phyloP scores from a whole-genome alignment of 768 basidiomycete species.

The Clavaria fumosa region DNA sequence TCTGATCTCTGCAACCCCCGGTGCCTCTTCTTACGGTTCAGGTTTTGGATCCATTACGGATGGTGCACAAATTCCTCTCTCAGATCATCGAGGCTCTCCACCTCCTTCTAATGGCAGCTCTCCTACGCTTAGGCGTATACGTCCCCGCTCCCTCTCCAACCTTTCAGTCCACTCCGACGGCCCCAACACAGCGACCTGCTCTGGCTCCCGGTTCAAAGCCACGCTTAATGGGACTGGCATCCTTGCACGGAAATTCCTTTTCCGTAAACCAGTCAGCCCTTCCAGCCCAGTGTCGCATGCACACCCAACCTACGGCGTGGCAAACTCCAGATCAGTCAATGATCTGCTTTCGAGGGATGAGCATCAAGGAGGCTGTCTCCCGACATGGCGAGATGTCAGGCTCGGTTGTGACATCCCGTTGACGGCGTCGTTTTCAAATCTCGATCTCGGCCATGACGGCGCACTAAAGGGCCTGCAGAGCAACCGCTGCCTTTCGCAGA shows the following conservation, averaged over 20 bases:
- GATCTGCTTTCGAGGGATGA: conserved; percentile 11
- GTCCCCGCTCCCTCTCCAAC: conserved; percentile 40
- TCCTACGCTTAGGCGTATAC: conserved; percentile 19
- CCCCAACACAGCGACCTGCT: conserved; percentile 28
- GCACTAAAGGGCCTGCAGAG: conserved; percentile 9
- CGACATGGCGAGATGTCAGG: conserved; percentile 28
- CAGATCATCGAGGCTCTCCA: conserved; percentile 7
- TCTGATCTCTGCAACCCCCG: conserved; percentile 18
- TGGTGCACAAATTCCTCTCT: conserved; percentile 10
- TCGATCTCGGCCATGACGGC: conserved; percentile 5
- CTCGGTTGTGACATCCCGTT: conserved; percentile 1
- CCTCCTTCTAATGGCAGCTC: conserved; percentile 11
- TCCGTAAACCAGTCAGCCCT: conserved; percentile 23
- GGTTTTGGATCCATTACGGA: conserved; percentile 10
- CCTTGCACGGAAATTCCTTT: conserved; percentile 40
- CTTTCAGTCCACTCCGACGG: conserved; percentile 30
- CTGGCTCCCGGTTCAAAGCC: conserved; percentile 32
- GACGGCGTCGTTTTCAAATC: background rate
- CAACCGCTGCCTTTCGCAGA: conserved; percentile 9
- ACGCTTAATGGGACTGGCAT: conserved; percentile 33
- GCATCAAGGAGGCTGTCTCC: conserved; percentile 21
- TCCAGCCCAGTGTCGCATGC: conserved; percentile 8
- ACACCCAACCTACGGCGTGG: background rate
- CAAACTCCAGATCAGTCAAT: background rate
- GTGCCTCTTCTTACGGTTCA: conserved; percentile 26